These are phyloP conservation scores for Populus hybrid DNA, from an alignment of 441 rosid species.

Conservation along the genomic window DNA sequence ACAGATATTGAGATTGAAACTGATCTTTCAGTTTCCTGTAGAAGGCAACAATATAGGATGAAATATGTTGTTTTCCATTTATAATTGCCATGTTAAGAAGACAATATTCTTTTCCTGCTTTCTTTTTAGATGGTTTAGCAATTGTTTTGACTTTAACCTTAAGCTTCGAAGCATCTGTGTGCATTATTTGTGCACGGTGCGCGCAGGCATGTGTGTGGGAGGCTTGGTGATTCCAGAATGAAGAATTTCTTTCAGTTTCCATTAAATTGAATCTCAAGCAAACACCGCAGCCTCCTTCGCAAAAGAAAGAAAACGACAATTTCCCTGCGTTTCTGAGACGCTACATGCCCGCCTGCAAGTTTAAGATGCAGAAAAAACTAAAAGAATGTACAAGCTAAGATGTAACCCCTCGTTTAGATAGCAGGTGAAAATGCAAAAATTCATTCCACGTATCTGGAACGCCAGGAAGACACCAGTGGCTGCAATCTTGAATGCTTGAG, in stretches of 20 bases:
- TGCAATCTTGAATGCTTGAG: constrained; percentile 69
- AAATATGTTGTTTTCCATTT: neutral
- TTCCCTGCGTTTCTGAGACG: neutral
- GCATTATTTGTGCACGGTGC: neutral
- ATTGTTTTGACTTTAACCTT: too few species aligned
- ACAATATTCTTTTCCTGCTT: neutral
- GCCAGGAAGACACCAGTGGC: constrained; percentile 94
- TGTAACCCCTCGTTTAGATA: constrained; percentile 22
- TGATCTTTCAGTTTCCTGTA: neutral
- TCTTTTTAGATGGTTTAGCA: neutral
- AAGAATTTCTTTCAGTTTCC: neutral
- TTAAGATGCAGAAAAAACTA: constrained; percentile 13
- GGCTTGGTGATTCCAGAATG: neutral
- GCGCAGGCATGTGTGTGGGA: neutral
- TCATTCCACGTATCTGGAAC: constrained; percentile 94
- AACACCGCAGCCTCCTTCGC: neutral
- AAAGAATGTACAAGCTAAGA: constrained; percentile 14
- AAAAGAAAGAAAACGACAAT: neutral
- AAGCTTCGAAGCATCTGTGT: neutral
- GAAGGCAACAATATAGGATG: neutral
- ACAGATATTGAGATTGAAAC: constrained; percentile 13
- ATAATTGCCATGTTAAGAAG: neutral
- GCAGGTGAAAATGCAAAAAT: constrained; percentile 65
- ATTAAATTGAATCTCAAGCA: neutral
- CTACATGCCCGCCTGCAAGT: neutral